Percentiles rank a stretch among this genome's conserved stretches.
phyloP scores from a whole-genome alignment of 2,329 filamentous ascomycete species.

The Westerdykella aurantiaca region DNA sequence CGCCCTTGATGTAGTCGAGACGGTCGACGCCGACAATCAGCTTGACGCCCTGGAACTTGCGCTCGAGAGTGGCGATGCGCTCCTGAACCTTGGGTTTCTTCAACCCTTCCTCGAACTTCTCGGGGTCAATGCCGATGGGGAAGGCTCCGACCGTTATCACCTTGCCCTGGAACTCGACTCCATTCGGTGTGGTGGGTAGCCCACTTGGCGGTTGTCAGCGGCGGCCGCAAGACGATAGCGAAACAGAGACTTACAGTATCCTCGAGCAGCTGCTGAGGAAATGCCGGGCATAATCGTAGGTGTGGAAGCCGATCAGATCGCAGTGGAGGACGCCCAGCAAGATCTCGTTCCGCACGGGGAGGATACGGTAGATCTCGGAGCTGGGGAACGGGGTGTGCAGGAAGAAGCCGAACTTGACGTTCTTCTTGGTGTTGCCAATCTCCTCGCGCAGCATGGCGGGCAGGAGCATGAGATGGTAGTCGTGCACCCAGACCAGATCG shows the following conservation, averaged over 20 bases:
- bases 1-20: constrained; percentile 97
- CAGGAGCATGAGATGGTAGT: constrained; percentile 96
- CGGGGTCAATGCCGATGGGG: constrained; percentile 95
- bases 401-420: constrained; percentile 98
- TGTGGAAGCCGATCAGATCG: constrained; percentile 96
- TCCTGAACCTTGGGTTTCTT: constrained; percentile 81
- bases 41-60: constrained; percentile 93
- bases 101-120: constrained; percentile 88
- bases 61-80: constrained; percentile 75
- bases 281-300: constrained; percentile 97
- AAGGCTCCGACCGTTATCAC: constrained; percentile 91
- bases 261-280: constrained; percentile 96
- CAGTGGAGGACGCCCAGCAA: constrained; percentile 84
- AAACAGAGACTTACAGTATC: constrained; percentile 60
- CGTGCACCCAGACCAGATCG: constrained; percentile 95
- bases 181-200: constrained; percentile 79
- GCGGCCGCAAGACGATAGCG: neutral
- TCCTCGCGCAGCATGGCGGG: constrained; percentile 93
- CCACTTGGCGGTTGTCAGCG: constrained; percentile 39
- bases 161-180: constrained; percentile 83
- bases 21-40: constrained; percentile 95
- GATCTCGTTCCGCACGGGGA: constrained; percentile 86
- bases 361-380: constrained; percentile 92
- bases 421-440: constrained; percentile 72
- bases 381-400: constrained; percentile 95